Evolutionary conservation across 2,329 filamentous ascomycete species (phyloP), one percentile per base, ranked within the genome.

Genomic region (Thermoascus crustaceus): DNA sequence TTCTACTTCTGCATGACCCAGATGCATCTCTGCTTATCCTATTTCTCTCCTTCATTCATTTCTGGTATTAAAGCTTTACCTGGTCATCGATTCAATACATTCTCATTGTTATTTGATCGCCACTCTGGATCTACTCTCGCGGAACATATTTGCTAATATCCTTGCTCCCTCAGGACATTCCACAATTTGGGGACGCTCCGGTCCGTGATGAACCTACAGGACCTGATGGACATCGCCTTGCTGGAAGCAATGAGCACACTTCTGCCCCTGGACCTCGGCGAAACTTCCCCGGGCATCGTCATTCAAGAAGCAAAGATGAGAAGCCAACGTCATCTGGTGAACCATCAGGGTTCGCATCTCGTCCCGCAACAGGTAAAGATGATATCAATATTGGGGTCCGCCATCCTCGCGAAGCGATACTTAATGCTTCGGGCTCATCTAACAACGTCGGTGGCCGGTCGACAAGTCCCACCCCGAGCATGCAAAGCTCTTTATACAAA

Each of bases 401-500:
- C 39, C 63, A n/a, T n/a, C n/a, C 63, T 53, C 77, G 73, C 55
- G 78, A 80, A 41, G 51, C 45, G 17, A 48, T 49, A 25, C 37
- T 55, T 10, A 48, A 49, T 25, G 61, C 64, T 8, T 65, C 62
- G 2, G 69, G 70, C 10, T 66, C 71, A 19, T 61, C 64, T 9
- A 64, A 64, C 5, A 67, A 59, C 14, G 58, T 74, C 22, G 39
- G 41, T n/a, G 73, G 66, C 46, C 80, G 87, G 45, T 79, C 85
- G 8, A 76, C 83, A 41, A 94, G 88, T 59, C 86, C 88, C 17
- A 85, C 85, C 1, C 83, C 87, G 5, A 91, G 85, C 58, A 69
- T 75, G 26, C 75, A 74, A 47, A 85, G 81, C 52, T 72, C 67
- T 13, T 65, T 66, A 60, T 74, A 61, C 55, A 70, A 56, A 53